phyloP scores from a whole-genome alignment of 805 yeast genomes.

The Ascoidea asiatica region DNA sequence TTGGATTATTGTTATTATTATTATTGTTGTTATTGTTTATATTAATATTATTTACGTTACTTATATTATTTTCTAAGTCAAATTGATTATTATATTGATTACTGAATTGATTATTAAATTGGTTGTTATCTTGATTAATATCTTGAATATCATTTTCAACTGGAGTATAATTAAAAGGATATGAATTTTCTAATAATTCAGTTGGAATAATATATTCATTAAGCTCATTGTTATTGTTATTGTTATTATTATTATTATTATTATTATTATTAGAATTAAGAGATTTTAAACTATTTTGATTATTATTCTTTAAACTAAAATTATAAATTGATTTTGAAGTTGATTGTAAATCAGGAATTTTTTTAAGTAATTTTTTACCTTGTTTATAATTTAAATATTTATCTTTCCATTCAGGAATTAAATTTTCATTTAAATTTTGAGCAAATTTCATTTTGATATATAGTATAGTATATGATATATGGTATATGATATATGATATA shows the following conservation, averaged over 20 bases:
- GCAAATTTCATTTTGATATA: conserved; percentile 53
- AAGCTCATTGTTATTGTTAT: not conserved
- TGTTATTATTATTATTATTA: not conserved
- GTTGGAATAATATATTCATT: no score
- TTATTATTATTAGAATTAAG: not conserved
- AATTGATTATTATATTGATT: not conserved
- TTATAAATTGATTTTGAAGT: not conserved
- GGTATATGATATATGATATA: no score
- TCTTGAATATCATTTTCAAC: no score
- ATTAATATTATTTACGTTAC: no score
- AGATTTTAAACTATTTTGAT: not conserved
- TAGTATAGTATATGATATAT: no score
- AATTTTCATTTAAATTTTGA: conserved; percentile 49
- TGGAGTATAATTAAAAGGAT: no score
- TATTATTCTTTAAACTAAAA: not conserved
- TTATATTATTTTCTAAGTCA: not conserved
- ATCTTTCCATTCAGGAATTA: conserved; percentile 81
- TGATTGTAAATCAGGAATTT: not conserved
- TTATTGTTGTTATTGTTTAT: not conserved
- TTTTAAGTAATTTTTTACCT: not conserved
- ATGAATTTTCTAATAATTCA: no score
- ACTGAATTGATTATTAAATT: not conserved
- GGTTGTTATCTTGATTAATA: no score
- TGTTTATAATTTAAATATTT: conserved; percentile 60
- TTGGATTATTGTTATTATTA: not conserved